Evolutionary conservation across 2,329 filamentous ascomycete species (phyloP).

Genomic region (Paramyrothecium sp.): DNA sequence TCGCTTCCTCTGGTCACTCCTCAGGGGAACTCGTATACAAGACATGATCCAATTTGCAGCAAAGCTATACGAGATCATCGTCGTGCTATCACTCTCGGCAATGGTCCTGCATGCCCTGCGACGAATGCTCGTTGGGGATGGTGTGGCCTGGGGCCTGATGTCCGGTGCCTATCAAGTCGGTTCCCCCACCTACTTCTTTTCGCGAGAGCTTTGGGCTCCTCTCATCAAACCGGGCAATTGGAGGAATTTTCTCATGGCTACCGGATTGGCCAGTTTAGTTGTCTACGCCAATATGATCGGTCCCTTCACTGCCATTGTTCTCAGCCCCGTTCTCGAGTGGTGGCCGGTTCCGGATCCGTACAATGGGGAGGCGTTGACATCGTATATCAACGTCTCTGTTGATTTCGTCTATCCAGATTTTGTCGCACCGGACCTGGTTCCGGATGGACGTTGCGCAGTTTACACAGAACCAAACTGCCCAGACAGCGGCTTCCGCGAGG

Average conservation of each 20-base stretch:
- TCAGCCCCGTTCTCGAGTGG: not conserved
- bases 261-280: not conserved
- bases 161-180: conserved; percentile 1
- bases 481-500: not conserved
- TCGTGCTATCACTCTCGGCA: not conserved
- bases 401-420: not conserved
- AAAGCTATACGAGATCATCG: conserved; percentile 3
- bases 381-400: not conserved
- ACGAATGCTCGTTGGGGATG: not conserved
- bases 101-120: conserved; percentile 1
- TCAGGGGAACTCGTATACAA: not conserved
- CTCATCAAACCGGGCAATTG: not conserved
- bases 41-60: not conserved
- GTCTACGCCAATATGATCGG: conserved; percentile 1
- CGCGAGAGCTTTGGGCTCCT: not conserved
- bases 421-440: not conserved
- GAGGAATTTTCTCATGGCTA: conserved; percentile 1
- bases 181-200: not conserved
- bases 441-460: not conserved
- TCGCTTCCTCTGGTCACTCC: not conserved
- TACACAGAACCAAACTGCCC: not conserved
- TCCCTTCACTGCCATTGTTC: not conserved
- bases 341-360: not conserved
- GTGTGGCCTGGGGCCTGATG: not conserved
- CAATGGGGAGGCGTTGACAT: not conserved